Evolutionary conservation across 345 rosid genomes (phyloP), one percentile per base, ranked within the genome.

Genomic region (Acer campestre): DNA sequence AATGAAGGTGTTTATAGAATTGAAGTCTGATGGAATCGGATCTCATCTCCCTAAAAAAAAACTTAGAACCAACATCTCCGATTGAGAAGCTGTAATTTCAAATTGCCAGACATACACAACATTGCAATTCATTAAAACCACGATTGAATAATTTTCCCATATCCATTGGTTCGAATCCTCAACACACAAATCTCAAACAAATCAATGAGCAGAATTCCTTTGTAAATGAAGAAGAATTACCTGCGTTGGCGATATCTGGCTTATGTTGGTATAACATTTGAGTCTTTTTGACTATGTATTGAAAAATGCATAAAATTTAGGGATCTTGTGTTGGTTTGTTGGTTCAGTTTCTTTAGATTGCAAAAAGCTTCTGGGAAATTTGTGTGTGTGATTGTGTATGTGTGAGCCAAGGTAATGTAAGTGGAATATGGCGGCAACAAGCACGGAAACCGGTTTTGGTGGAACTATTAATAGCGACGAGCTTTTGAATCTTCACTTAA

Each of bases 341-440:
- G 61, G 14, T 67, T 46, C 29, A 62, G 17, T 46, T 56, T 63
- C 40, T 23, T 8, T 17, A 59, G 4, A 49, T 29, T 13, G 29
- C 31, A 17, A 71, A 53, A 56, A 53, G 14, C 38, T 56, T 70
- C 46, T 40, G 27, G 42, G 17, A 31, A 55, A 42, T 14, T 17
- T 31, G 49, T 20, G 38, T 25, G 27, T 2, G 51, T 14, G 17
- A 9, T n/a, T 2, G 51, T 14, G 17, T 25, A 25, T 25, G 27
- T 2, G 51, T 14, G 17, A 14, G 27, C 2, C 18, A 7, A 18
- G 2, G 31, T 17, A 1, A 23, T 7, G 13, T 2, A 18, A 51
- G 14, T 14, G 49, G 74, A 44, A n/a, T 38, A 68, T 65, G 85
- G 82, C 84, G 71, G 82, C 80, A 78, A 71, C 70, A 71, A 49